Evolutionary conservation across 75 land plant genomes (phyloP).

Genomic region (Selaginella tamariscina): DNA sequence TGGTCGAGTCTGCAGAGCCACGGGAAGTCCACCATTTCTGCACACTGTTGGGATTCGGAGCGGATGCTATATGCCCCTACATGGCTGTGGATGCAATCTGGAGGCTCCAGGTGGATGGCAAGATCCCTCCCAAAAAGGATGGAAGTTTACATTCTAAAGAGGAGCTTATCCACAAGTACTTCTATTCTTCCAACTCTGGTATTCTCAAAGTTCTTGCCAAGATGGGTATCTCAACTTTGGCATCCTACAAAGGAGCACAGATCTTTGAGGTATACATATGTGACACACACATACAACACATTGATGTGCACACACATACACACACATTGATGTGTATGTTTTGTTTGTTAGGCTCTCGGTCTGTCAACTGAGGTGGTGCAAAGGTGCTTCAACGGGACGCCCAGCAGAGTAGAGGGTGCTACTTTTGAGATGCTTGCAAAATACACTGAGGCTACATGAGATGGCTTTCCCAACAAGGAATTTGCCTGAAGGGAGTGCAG

Average conservation of each 20-base stretch:
- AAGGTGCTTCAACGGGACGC: conserved; percentile 86
- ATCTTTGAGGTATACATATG: too few relatives aligned
- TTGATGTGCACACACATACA: too few relatives aligned
- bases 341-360: too few relatives aligned
- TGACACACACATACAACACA: too few relatives aligned
- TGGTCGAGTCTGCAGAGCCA: conserved; percentile 95
- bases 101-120: conserved; percentile 90
- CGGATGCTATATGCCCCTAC: conserved; percentile 98
- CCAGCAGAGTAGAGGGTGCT: conserved; percentile 96
- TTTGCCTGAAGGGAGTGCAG: conserved; percentile 92
- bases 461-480: conserved; percentile 69
- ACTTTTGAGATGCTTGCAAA: conserved; percentile 92
- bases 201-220: conserved; percentile 98
- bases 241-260: conserved; percentile 98
- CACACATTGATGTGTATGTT: too few relatives aligned
- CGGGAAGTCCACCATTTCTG: conserved; percentile 99
- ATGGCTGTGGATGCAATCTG: conserved; percentile 85
- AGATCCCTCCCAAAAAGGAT: conserved; percentile 67
- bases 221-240: conserved; percentile 98
- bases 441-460: conserved; percentile 67
- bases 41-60: conserved; percentile 95
- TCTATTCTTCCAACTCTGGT: conserved; percentile 84
- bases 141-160: conserved; percentile 53
- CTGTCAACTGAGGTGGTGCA: conserved; percentile 81
- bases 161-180: conserved; percentile 71